Evolutionary conservation across 2,329 filamentous ascomycete species (phyloP), one percentile per base, ranked within the genome.

Genomic region (Diaporthe amygdali): DNA sequence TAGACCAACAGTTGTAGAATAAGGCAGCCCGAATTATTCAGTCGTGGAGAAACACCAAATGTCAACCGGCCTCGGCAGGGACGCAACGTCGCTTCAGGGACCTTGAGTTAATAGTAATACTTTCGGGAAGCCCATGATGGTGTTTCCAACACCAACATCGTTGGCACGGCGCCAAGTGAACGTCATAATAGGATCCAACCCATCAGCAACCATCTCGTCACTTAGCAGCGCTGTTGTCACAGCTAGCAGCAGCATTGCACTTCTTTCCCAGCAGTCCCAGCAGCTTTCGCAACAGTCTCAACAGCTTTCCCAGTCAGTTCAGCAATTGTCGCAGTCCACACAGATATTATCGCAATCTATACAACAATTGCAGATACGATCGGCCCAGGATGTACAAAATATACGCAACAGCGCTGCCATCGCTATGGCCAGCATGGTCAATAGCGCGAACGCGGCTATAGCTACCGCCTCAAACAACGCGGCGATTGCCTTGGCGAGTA

Each of bases 251-350:
- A 51, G 47, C 27, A 41, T 69, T 27, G 30, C 55, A 41, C 34
- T 27, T 22, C 67, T 69, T 32, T 47, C 55, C 12, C 49, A 37
- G 9, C 39, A 68, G 37, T 47, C 41, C 2, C 64, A 55, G 14
- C 64, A 68, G n/a, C 39, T 46, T 51, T 68, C 64, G 5, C 49
- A 55, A n/a, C 55, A 69, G 67, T 69, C 55, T 6, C 59, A 63
- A n/a, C 59, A 63, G 41, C 59, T 63, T 30, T 63, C 59, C 6
- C 59, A 47, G 59, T 63, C 59, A 46, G 6, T 63, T 15, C 59
- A 47, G 44, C 59, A 63, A 47, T 25, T 63, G 25, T 34, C 41
- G 14, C 59, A 47, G 41, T 63, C 56, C 41, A 63, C 56, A 34
- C 56, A 63, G n/a, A 27, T 47, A 8, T 25, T 63, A 15, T 63